phyloP scores from a whole-genome alignment of 1,139 yeast species.

The Lodderomyces beijingensis region DNA sequence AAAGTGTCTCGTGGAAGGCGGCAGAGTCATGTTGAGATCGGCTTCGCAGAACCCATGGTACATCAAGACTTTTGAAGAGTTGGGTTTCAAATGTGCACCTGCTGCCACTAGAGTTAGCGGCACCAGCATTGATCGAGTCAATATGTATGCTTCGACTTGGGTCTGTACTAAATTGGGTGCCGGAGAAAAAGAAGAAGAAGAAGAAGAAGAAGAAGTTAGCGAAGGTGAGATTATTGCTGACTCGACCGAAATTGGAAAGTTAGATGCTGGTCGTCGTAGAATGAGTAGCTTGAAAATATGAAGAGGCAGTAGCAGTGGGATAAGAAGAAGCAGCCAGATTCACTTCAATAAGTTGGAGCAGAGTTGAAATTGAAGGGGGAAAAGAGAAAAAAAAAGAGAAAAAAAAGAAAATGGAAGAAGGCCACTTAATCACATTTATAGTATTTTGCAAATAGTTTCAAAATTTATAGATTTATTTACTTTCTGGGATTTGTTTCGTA shows the following conservation, averaged over 20 bases:
- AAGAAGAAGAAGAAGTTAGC: constrained; percentile 18
- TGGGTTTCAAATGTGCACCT: constrained; percentile 64
- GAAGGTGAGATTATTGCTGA: constrained; percentile 2
- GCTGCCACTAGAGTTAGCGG: constrained; percentile 66
- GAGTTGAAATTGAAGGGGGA: too few species aligned
- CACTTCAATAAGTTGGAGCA: too few species aligned
- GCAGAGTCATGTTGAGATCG: constrained; percentile 73
- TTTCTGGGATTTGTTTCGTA: too few species aligned
- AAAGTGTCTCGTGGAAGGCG: constrained; percentile 60
- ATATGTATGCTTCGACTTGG: constrained; percentile 90
- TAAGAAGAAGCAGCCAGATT: too few species aligned
- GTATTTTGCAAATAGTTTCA: too few species aligned
- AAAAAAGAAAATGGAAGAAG: too few species aligned
- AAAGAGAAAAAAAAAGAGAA: too few species aligned
- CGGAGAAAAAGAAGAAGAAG: constrained; percentile 5
- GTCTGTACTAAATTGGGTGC: constrained; percentile 54
- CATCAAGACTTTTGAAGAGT: constrained; percentile 57
- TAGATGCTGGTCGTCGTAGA: constrained; percentile 22
- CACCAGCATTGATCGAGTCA: constrained; percentile 67
- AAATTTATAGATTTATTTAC: too few species aligned
- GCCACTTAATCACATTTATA: too few species aligned
- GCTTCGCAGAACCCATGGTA: constrained; percentile 79
- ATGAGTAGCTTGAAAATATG: constrained; percentile 40
- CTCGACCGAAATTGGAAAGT: constrained; percentile 9
- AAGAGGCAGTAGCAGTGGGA: too few species aligned